Conservation (phyloP, 2,329 filamentous ascomycete species). For the Sarocladiaceae sp. region DNA sequence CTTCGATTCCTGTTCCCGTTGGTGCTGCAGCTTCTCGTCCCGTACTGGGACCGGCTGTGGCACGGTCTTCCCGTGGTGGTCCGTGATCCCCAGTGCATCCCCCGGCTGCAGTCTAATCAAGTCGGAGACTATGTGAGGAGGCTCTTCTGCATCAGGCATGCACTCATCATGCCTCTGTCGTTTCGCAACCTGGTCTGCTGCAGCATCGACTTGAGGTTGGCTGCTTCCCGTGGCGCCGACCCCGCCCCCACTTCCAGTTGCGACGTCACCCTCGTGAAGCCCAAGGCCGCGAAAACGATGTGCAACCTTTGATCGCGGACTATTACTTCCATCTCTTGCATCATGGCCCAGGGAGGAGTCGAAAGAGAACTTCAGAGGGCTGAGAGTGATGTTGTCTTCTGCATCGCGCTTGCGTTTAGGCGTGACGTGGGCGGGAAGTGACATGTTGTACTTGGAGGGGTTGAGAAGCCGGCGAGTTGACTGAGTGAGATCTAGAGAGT, state of each 20-base stretch:
- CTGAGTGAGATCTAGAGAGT: background rate
- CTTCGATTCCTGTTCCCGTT: background rate
- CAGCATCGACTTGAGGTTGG: slow-evolving; percentile 25
- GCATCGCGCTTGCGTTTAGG: slow-evolving; percentile 44
- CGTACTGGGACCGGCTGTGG: background rate
- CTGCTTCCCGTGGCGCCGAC: slow-evolving; percentile 11
- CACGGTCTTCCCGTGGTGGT: slow-evolving; percentile 1
- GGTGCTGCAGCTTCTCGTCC: background rate
- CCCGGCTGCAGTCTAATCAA: background rate
- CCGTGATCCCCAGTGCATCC: background rate
- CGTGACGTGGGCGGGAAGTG: slow-evolving; percentile 21
- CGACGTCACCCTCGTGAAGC: slow-evolving; percentile 43
- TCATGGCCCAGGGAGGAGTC: slow-evolving; percentile 26
- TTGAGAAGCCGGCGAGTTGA: background rate
- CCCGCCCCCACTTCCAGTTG: slow-evolving; percentile 18
- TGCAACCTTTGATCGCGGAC: slow-evolving; percentile 48
- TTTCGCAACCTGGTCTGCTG: slow-evolving; percentile 23
- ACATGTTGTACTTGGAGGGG: background rate
- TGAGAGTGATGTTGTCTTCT: slow-evolving; percentile 22
- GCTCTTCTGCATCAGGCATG: slow-evolving; percentile 22
- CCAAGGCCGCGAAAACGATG: slow-evolving; percentile 49
- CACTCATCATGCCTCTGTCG: slow-evolving; percentile 29
- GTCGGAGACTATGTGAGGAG: background rate
- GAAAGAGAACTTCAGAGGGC: slow-evolving; percentile 43
- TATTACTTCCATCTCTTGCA: slow-evolving; percentile 43